Percentiles rank a stretch among this genome's conserved stretches.
phyloP scores from a whole-genome alignment of 2,329 filamentous ascomycete genomes.

The Magnaporthiopsis poae region DNA sequence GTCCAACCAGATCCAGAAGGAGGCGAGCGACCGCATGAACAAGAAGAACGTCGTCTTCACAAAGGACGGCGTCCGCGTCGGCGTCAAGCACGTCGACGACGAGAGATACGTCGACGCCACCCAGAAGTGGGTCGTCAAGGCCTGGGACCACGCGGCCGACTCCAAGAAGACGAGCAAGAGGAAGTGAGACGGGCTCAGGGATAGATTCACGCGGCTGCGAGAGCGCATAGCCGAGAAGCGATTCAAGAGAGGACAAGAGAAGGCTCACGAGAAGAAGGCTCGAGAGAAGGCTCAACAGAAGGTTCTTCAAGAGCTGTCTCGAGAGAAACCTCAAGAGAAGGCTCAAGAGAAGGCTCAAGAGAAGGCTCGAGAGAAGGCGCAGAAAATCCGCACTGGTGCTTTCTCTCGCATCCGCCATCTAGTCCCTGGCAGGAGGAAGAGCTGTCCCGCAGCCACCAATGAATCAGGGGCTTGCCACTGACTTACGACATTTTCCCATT shows the following conservation, averaged over 20 bases:
- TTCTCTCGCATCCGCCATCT: neutral
- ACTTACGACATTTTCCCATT: neutral
- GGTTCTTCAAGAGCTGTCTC: no score
- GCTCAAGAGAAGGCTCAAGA: neutral
- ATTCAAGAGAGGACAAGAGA: neutral
- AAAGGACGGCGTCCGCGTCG: constrained; percentile 64
- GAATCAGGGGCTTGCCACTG: neutral
- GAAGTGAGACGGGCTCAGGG: constrained; percentile 1
- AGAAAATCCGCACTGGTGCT: neutral
- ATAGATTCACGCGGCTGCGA: neutral
- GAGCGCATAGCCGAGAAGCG: neutral
- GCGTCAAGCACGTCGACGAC: constrained; percentile 56
- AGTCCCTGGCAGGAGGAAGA: neutral
- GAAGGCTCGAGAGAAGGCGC: neutral
- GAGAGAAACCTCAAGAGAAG: neutral
- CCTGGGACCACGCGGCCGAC: constrained; percentile 43
- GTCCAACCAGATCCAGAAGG: constrained; percentile 53
- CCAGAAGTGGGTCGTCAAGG: constrained; percentile 58
- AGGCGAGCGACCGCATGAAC: constrained; percentile 60
- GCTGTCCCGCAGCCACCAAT: no score
- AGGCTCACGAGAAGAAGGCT: neutral
- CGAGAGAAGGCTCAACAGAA: neutral
- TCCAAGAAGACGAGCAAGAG: constrained; percentile 21
- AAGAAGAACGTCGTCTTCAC: constrained; percentile 67
- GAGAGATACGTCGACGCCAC: constrained; percentile 67